phyloP scores from a whole-genome alignment of 164 flowering plant genomes.

The Kalanchoe fedtschenkoi region DNA sequence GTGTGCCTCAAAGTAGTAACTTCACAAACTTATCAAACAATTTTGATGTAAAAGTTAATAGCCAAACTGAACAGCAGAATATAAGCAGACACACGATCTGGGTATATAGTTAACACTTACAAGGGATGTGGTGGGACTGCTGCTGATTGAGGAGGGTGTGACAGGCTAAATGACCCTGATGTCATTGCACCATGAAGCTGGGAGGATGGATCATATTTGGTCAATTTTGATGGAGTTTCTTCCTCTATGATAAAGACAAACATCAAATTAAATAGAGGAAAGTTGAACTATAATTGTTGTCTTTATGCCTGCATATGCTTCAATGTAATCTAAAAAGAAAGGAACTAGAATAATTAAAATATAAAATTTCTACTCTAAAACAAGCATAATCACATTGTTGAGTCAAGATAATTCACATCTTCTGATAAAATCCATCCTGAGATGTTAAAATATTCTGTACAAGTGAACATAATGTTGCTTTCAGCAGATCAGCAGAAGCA shows the following conservation, averaged over 20 bases:
- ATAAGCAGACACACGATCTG: not conserved
- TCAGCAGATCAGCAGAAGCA: too few relatives aligned
- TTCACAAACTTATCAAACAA: not conserved
- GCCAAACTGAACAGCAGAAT: not conserved
- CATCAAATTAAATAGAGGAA: not conserved
- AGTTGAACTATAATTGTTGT: too few relatives aligned
- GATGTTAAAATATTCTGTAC: too few relatives aligned
- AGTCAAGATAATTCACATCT: too few relatives aligned
- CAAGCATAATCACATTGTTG: too few relatives aligned
- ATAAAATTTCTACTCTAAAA: too few relatives aligned
- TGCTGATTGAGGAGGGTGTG: slow-evolving; percentile 55
- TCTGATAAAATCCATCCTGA: too few relatives aligned
- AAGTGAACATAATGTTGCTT: too few relatives aligned
- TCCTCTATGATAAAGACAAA: slow-evolving; percentile 58
- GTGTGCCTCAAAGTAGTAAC: not conserved
- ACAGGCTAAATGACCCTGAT: slow-evolving; percentile 48
- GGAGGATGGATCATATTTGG: slow-evolving; percentile 45
- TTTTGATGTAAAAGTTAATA: not conserved
- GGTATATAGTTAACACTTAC: slow-evolving; percentile 27
- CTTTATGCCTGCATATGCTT: not conserved
- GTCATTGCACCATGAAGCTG: slow-evolving; percentile 39
- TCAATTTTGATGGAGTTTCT: slow-evolving; percentile 53
- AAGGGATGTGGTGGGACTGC: slow-evolving; percentile 38
- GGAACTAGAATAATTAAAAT: too few relatives aligned
- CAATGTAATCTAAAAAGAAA: not conserved